These are phyloP conservation scores for Salix purpurea DNA, from an alignment of 345 rosid genomes.

Conservation along the genomic window DNA sequence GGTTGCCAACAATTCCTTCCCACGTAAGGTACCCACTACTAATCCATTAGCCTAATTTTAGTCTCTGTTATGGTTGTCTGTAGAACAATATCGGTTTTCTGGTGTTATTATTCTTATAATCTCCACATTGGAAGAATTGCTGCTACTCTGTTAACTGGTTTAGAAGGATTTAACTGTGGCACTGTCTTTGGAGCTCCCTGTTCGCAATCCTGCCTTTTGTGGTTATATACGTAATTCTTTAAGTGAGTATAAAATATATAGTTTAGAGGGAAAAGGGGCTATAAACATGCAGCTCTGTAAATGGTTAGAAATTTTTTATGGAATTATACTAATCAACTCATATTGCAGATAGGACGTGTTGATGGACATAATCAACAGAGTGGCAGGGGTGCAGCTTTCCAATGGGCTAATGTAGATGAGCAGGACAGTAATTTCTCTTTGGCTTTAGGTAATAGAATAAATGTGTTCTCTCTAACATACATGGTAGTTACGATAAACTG, in stretches of 20 bases:
- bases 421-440: constrained; percentile 28
- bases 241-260: background rate
- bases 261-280: background rate
- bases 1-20: constrained; percentile 58
- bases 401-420: constrained; percentile 71
- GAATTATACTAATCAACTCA: background rate
- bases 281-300: background rate
- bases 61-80: background rate
- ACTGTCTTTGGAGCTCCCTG: background rate
- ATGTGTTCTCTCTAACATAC: background rate
- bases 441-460: constrained; percentile 33
- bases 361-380: constrained; percentile 62
- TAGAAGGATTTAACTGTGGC: background rate
- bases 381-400: constrained; percentile 42
- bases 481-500: background rate
- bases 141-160: background rate
- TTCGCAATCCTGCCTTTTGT: background rate
- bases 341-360: constrained; percentile 58
- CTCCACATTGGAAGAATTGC: background rate
- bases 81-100: background rate
- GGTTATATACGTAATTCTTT: background rate
- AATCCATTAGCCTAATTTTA: background rate
- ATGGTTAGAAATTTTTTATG: background rate
- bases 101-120: background rate
- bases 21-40: constrained; percentile 53